Base-by-base conservation (phyloP, 2,329 filamentous ascomycete species). In the Sphaceloma murrayae region DNA sequence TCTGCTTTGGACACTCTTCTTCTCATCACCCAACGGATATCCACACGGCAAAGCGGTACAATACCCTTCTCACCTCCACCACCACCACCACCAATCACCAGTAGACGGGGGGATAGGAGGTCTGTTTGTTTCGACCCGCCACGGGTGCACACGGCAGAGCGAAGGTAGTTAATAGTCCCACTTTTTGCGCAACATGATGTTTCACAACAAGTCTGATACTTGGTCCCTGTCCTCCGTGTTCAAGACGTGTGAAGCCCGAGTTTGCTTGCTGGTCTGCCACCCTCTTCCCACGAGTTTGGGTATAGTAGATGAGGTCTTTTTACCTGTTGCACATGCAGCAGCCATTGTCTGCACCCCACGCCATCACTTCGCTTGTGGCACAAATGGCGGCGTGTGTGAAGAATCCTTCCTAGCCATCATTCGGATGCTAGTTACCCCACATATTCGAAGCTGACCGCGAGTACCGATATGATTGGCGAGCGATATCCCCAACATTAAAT, bases 151-250 rank as follows among this genome's bases (percentile, higher is more conserved):
- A 32, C 13, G 27, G 27, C 30, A 18, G 14, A 24, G 29, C 18
- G 22, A 17, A 17, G n/a, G 16, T 29, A 43, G 19, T 14, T 43
- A 43, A 43, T 43, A 43, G 40, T 32, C 40, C 40, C 40, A 43
- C 40, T 43, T 43, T 43, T 33, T 16, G 24, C 19, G 40, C 40
- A 43, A 43, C 24, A 26, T 29, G 33, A 26, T 32, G 40, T 43
- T 43, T 43, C 40, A 43, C 30, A 43, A 24, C 24, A 11, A 24
- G n/a, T n/a, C n/a, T n/a, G n/a, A n/a, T n/a, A n/a, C n/a, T n/a
- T n/a, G n/a, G n/a, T n/a, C n/a, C n/a, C n/a, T n/a, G n/a, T n/a
- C n/a, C n/a, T n/a, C n/a, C n/a, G n/a, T n/a, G n/a, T n/a, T n/a
- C n/a, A n/a, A n/a, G n/a, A n/a, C n/a, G n/a, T n/a, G n/a, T n/a